Base-by-base conservation (phyloP, 345 rosid species). In the Balakata baccata region DNA sequence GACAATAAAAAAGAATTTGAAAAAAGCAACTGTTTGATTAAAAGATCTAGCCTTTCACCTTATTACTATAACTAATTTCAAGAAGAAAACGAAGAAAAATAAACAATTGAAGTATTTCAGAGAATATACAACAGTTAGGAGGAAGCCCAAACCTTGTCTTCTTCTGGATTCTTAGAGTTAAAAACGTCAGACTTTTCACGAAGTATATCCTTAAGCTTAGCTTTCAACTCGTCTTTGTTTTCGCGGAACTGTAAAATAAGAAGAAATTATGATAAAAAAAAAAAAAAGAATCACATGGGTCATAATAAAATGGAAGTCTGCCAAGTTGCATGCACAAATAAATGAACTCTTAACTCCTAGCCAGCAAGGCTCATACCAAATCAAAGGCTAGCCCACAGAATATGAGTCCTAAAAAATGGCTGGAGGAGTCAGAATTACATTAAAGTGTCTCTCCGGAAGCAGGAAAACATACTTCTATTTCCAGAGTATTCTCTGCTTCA, bases 401-500 rank as follows among this genome's bases (percentile, higher is more conserved):
- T 75, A 72, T 83, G 82, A 83, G 81, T 63, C 80, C 74, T 74
- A 77, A 80, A 78, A 51, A 83, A 74, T 73, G 82, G 77, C 79
- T 77, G 82, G 58, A 69, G 78, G 84, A 79, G 83, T 73, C 83
- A 81, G 76, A 85, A 81, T 69, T 61, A 82, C 76, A 82, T 70
- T 78, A 66, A 80, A 81, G 78, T 79, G 82, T 78, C 78, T 83
- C 81, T 81, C 77, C 73, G 18, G 77, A 80, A 84, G 76, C 74
- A 77, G 83, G 82, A 81, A 81, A 81, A 88, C 92, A 78, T 92
- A 92, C 99, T 76, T 95, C 97, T 79, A 65, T 82, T 84, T 89
- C 93, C 82, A 87, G 81, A 84, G 74, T 78, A 78, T 80, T 77
- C 78, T 91, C 94, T 75, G 90, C 89, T 82, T 95, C 91, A 78